Conservation (phyloP, 768 basidiomycete genomes). For the Termitomyces sp. region DNA sequence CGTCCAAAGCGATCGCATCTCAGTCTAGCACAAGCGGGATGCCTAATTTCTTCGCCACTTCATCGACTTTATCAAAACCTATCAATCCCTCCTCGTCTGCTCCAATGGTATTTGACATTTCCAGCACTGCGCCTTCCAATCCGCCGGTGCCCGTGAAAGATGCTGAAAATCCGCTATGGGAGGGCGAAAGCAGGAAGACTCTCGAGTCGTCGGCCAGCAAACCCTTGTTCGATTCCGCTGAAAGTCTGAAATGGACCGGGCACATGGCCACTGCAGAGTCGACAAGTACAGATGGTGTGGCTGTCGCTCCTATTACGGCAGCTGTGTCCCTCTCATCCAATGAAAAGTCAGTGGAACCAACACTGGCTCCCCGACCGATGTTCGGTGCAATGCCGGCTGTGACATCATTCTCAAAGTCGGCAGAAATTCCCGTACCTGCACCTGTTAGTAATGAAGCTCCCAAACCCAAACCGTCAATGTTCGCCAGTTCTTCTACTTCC, state of each 20-base stretch:
- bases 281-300: neutral
- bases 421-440: neutral
- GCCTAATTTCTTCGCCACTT: constrained; percentile 65
- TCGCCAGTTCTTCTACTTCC: constrained; percentile 18
- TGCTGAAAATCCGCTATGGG: constrained; percentile 41
- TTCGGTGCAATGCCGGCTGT: constrained; percentile 1
- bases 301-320: neutral
- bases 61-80: constrained; percentile 43
- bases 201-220: constrained; percentile 8
- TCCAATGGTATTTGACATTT: constrained; percentile 20
- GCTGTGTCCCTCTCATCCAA: neutral
- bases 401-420: constrained; percentile 7
- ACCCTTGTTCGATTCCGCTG: constrained; percentile 8
- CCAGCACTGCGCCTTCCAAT: constrained; percentile 3
- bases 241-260: neutral
- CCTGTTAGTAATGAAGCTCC: neutral
- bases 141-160: constrained; percentile 32
- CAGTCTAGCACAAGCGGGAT: constrained; percentile 24
- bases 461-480: constrained; percentile 4
- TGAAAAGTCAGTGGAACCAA: neutral
- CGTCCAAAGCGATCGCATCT: constrained; percentile 2
- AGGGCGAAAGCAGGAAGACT: constrained; percentile 30
- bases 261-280: neutral
- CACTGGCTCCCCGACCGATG: neutral
- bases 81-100: constrained; percentile 26